Evolutionary conservation across 768 basidiomycete genomes (phyloP).

Genomic region (Pholiota molesta): DNA sequence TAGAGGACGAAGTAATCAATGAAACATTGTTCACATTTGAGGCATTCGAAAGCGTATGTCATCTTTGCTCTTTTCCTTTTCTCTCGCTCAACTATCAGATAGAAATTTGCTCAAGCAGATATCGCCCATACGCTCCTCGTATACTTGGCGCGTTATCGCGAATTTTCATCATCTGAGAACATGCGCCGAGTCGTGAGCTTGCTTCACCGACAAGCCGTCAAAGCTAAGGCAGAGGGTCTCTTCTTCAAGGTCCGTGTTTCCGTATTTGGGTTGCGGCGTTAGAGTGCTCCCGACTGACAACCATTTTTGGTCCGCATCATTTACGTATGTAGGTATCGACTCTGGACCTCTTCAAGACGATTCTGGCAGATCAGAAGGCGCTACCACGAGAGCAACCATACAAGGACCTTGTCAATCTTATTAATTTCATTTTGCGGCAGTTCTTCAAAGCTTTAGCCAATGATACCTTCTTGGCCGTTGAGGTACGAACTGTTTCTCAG

Average conservation of each 20-base stretch:
- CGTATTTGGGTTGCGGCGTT: constrained; percentile 36
- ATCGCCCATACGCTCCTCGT: constrained; percentile 82
- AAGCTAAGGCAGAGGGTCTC: constrained; percentile 89
- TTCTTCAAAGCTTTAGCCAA: constrained; percentile 93
- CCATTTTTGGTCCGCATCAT: constrained; percentile 13
- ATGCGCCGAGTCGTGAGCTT: constrained; percentile 90
- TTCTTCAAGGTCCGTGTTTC: constrained; percentile 96
- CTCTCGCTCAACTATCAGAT: constrained; percentile 10
- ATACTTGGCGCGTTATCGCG: constrained; percentile 83
- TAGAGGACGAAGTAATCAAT: constrained; percentile 65
- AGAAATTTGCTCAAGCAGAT: constrained; percentile 92
- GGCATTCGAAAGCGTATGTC: constrained; percentile 81
- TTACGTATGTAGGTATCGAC: constrained; percentile 74
- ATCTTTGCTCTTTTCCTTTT: constrained; percentile 11
- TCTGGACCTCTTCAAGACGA: constrained; percentile 83
- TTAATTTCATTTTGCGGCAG: constrained; percentile 85
- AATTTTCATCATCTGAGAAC: constrained; percentile 76
- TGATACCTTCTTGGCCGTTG: constrained; percentile 85
- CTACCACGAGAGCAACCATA: constrained; percentile 77
- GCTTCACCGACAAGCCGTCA: constrained; percentile 89
- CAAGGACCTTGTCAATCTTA: constrained; percentile 82
- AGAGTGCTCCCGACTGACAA: constrained; percentile 10
- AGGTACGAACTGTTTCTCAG: constrained; percentile 52
- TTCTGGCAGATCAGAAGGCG: constrained; percentile 79
- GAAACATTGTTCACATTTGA: constrained; percentile 94